Conservation (phyloP, 768 basidiomycete species). For the Hericium erinaceus region DNA sequence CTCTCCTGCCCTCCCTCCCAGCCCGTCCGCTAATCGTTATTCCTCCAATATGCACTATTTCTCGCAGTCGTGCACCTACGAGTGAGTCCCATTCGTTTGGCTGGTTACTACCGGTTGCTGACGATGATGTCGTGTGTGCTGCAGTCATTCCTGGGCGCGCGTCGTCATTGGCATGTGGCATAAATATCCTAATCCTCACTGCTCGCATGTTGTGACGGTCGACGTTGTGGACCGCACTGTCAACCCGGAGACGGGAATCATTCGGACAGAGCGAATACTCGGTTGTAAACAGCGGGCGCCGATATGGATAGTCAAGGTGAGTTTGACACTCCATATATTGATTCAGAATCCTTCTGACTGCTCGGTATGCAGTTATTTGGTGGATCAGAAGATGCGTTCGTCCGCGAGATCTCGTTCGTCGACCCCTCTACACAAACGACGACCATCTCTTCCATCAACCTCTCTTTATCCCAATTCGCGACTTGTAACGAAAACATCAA, state of each 20-base stretch:
- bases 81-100: constrained; percentile 41
- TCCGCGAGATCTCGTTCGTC: constrained; percentile 89
- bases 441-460: constrained; percentile 86
- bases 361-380: constrained; percentile 59
- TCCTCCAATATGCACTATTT: constrained; percentile 66
- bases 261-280: constrained; percentile 83
- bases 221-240: constrained; percentile 82
- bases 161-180: constrained; percentile 91
- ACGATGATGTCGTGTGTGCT: no score
- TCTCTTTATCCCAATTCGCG: constrained; percentile 90
- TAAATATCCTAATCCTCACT: constrained; percentile 93
- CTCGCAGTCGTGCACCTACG: constrained; percentile 75
- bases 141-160: constrained; percentile 83
- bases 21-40: neutral
- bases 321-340: constrained; percentile 15
- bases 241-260: constrained; percentile 76
- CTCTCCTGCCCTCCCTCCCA: constrained; percentile 8
- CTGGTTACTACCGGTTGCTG: constrained; percentile 5
- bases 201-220: constrained; percentile 79
- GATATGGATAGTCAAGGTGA: constrained; percentile 85
- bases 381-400: constrained; percentile 89
- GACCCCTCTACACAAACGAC: constrained; percentile 76
- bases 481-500: constrained; percentile 87
- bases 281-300: constrained; percentile 92
- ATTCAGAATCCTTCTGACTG: neutral